Evolutionary conservation across 2,329 filamentous ascomycete genomes (phyloP).

Genomic region (Cyphellophora attinorum): DNA sequence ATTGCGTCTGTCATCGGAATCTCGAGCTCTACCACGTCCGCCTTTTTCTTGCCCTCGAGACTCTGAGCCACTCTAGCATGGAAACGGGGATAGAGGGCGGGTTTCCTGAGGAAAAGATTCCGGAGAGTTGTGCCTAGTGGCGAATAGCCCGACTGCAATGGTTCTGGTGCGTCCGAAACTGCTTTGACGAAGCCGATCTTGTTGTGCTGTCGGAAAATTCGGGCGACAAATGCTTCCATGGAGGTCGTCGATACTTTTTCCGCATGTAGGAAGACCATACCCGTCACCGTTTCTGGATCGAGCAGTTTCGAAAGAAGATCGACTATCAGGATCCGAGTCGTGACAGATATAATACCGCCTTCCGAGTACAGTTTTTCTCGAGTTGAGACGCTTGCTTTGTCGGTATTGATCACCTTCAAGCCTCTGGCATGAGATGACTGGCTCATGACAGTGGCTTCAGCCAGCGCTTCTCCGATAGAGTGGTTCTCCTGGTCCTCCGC

Average conservation of each 20-base stretch:
- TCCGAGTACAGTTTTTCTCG: constrained; percentile 85
- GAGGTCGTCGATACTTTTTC: constrained; percentile 77
- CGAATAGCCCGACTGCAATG: constrained; percentile 79
- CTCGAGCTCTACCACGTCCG: constrained; percentile 94
- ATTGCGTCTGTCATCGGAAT: constrained; percentile 93
- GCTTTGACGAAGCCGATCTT: constrained; percentile 90
- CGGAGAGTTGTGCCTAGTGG: constrained; percentile 84
- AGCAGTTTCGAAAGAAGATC: constrained; percentile 78
- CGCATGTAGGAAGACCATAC: constrained; percentile 77
- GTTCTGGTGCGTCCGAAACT: constrained; percentile 87
- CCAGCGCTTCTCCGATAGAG: constrained; percentile 92
- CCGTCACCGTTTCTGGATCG: constrained; percentile 75
- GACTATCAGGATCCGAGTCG: constrained; percentile 87
- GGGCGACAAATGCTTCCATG: constrained; percentile 85
- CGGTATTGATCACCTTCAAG: constrained; percentile 86
- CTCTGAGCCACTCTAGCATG: constrained; percentile 83
- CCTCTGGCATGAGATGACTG: constrained; percentile 72
- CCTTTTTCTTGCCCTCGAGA: constrained; percentile 81
- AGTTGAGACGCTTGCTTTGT: constrained; percentile 75
- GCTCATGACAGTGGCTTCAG: constrained; percentile 89
- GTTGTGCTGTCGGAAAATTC: constrained; percentile 91
- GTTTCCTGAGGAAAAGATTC: constrained; percentile 81
- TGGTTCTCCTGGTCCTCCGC: constrained; percentile 89
- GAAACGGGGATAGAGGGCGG: constrained; percentile 85
- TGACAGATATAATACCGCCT: constrained; percentile 91